phyloP scores from a whole-genome alignment of 345 rosid species.

The Pelargonium nanum region DNA sequence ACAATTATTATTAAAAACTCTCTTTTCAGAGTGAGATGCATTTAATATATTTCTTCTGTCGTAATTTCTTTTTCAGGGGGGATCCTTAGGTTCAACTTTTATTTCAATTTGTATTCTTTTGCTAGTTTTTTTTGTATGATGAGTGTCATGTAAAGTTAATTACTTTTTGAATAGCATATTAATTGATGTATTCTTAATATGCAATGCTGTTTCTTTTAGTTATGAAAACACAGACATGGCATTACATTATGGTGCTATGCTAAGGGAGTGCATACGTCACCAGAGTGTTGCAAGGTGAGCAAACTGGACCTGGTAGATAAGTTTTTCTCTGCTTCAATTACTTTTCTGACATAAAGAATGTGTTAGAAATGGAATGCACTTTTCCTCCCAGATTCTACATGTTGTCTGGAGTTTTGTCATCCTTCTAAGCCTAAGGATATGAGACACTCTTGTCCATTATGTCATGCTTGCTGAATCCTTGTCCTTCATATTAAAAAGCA shows the following conservation, averaged over 20 bases:
- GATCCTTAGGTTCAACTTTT: background rate
- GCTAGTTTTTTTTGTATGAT: background rate
- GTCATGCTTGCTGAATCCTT: background rate
- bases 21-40: background rate
- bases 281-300: conserved; percentile 88
- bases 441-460: background rate
- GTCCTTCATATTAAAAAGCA: background rate
- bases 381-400: background rate
- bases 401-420: background rate
- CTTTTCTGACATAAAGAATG: background rate
- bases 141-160: background rate
- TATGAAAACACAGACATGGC: conserved; percentile 82
- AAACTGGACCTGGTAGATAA: background rate
- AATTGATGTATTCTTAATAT: conserved; percentile 4
- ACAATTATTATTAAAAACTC: background rate
- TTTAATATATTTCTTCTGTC: background rate
- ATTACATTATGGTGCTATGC: conserved; percentile 95
- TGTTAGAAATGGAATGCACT: background rate
- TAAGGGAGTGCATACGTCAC: conserved; percentile 96
- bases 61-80: background rate
- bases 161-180: background rate
- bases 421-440: too few species aligned
- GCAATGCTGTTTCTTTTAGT: conserved; percentile 25
- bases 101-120: background rate
- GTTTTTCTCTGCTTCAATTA: background rate